Conservation (phyloP, 2,329 filamentous ascomycete species). For the Pseudocercospora pini-densiflorae region DNA sequence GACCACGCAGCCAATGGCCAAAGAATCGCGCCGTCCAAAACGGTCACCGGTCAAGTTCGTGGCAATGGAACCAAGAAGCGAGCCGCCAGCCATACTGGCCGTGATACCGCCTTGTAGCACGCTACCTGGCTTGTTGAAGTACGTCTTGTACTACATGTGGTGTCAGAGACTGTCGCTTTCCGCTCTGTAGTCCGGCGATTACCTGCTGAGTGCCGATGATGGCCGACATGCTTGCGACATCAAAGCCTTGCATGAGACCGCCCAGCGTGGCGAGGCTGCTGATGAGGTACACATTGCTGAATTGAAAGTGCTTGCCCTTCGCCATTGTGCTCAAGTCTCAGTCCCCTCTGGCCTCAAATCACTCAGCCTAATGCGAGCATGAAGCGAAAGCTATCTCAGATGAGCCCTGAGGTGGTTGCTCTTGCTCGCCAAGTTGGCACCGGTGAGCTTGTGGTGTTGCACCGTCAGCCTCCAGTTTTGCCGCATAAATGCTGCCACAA, state of each 20-base stretch:
- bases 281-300: constrained; percentile 22
- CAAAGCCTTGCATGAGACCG: constrained; percentile 19
- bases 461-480: not conserved
- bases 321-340: constrained; percentile 7
- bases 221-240: constrained; percentile 19
- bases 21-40: constrained; percentile 16
- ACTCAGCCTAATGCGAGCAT: too few species aligned
- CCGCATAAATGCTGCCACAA: not conserved
- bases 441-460: too few species aligned
- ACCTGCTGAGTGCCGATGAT: constrained; percentile 22
- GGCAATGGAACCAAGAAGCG: constrained; percentile 16
- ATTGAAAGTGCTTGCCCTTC: not conserved
- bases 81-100: constrained; percentile 18
- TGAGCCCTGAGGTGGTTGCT: too few species aligned
- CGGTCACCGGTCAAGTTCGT: constrained; percentile 17
- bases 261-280: constrained; percentile 18
- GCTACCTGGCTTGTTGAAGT: constrained; percentile 16
- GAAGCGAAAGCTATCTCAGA: too few species aligned
- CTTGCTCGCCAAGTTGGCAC: too few species aligned
- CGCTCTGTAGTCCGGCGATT: not conserved
- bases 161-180: not conserved
- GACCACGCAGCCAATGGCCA: constrained; percentile 18
- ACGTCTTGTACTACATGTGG: constrained; percentile 17
- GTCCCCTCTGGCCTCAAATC: too few species aligned
- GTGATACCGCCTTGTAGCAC: constrained; percentile 21